Evolutionary conservation across 208 protist species (phyloP), one percentile per base, ranked within the genome.

Genomic region (Polymyxa betae): DNA sequence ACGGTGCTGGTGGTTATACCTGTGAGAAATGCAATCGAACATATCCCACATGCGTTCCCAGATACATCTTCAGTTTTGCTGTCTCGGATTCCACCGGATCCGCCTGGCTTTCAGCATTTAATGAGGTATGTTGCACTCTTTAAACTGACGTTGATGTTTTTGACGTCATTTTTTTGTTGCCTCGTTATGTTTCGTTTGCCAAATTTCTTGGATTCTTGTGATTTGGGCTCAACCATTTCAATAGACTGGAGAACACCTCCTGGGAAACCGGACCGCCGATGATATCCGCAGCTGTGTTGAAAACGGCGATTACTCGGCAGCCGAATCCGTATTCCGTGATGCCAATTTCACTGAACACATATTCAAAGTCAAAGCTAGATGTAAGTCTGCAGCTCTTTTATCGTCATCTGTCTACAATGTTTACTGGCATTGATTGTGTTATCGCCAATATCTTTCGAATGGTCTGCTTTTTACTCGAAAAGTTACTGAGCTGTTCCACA

Each of bases 21-120:
- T 82, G 72, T n/a, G 72, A 82, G n/a, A 82, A 82, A 43, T 82
- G 72, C 72, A 82, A 82, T n/a, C 5, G 35, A n/a, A 20, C n/a
- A 5, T 82, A 40, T n/a, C 72, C 72, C 16, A 43, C 72, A 35
- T 35, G 35, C 35, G 35, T 45, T 43, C 72, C 72, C n/a, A 5
- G 72, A 20, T 82, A 82, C n/a, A 82, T 82, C 5, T 82, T 82
- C 35, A 38, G 16, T 20, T 82, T 82, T 35, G 72, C 72, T 45
- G 72, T 82, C 10, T 35, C 72, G 5, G 72, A 82, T 82, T 5
- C 72, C 35, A 82, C 72, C 35, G 72, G 72, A 20, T 82, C 72
- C 5, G 35, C 72, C 72, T 82, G 72, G 72, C 72, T 82, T 35
- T 45, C 35, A 20, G 72, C 35, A 38, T 82, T 82, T n/a, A 5